Conservation (phyloP, 2,329 filamentous ascomycete genomes). For the Alternaria gansuensis region DNA sequence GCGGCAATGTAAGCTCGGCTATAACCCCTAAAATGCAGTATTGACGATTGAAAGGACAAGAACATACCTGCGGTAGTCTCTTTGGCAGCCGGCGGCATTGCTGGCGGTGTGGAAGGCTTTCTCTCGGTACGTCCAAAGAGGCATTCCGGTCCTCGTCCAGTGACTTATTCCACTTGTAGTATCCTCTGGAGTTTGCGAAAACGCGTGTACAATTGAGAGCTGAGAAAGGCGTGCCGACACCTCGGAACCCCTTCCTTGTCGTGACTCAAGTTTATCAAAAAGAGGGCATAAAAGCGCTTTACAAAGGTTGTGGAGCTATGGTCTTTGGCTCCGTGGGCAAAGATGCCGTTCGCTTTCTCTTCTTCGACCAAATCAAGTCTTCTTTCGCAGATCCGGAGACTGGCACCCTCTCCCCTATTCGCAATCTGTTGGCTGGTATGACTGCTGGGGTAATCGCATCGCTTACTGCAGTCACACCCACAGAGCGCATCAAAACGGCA, state of each 20-base stretch:
- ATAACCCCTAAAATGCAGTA: background rate
- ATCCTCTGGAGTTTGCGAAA: slow-evolving; percentile 74
- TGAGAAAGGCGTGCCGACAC: slow-evolving; percentile 55
- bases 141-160: slow-evolving; percentile 6
- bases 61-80: slow-evolving; percentile 52
- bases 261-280: slow-evolving; percentile 64
- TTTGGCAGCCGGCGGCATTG: slow-evolving; percentile 51
- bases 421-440: slow-evolving; percentile 72
- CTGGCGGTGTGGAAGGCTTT: slow-evolving; percentile 53
- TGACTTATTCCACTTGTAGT: slow-evolving; percentile 46
- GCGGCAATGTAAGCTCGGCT: slow-evolving; percentile 34
- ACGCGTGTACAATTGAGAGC: slow-evolving; percentile 67
- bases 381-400: slow-evolving; percentile 64
- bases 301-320: slow-evolving; percentile 70
- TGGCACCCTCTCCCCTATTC: slow-evolving; percentile 63
- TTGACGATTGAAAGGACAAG: slow-evolving; percentile 39
- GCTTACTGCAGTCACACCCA: slow-evolving; percentile 72
- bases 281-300: slow-evolving; percentile 67
- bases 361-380: slow-evolving; percentile 71
- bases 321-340: slow-evolving; percentile 70
- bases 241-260: slow-evolving; percentile 66
- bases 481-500: slow-evolving; percentile 73
- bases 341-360: slow-evolving; percentile 71
- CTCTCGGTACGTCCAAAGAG: slow-evolving; percentile 39
- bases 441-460: slow-evolving; percentile 68